A percentile compares a stretch with the other conserved stretches of the same genome.
Evolutionary conservation across 352 stramenopile genomes (phyloP).

Genomic region (Thalassiosira livingstoniorum): DNA sequence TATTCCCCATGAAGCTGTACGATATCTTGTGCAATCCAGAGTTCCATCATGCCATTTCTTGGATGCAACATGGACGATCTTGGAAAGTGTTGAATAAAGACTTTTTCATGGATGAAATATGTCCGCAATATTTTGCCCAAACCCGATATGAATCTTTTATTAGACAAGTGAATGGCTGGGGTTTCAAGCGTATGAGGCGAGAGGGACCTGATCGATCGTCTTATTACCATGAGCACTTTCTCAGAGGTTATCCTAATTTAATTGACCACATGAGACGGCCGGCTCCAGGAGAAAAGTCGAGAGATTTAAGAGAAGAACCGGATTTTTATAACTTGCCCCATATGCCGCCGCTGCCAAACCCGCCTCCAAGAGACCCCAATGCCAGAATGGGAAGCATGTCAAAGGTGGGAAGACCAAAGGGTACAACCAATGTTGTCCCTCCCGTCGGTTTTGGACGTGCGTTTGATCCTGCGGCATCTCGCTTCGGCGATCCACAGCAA

Average conservation of each 20-base stretch:
- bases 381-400: background rate
- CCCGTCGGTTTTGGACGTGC: background rate
- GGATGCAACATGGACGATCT: constrained; percentile 33
- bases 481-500: background rate
- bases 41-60: constrained; percentile 77
- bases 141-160: constrained; percentile 71
- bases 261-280: constrained; percentile 68
- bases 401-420: constrained; percentile 36
- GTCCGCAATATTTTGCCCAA: constrained; percentile 59
- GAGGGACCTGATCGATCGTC: constrained; percentile 66
- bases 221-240: constrained; percentile 83
- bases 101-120: constrained; percentile 57
- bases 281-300: constrained; percentile 43
- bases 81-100: constrained; percentile 40
- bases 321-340: constrained; percentile 78
- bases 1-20: constrained; percentile 81
- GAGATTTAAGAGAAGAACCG: constrained; percentile 65
- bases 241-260: constrained; percentile 73
- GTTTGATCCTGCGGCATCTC: constrained; percentile 10
- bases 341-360: constrained; percentile 39
- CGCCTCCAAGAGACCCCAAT: constrained; percentile 2
- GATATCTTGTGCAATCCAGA: constrained; percentile 77
- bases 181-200: constrained; percentile 77
- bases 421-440: background rate
- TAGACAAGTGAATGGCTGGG: constrained; percentile 84